Evolutionary conservation across 495 filamentous ascomycete species (phyloP), one percentile per base, ranked within the genome.

Genomic region (Margaritispora aquatica): DNA sequence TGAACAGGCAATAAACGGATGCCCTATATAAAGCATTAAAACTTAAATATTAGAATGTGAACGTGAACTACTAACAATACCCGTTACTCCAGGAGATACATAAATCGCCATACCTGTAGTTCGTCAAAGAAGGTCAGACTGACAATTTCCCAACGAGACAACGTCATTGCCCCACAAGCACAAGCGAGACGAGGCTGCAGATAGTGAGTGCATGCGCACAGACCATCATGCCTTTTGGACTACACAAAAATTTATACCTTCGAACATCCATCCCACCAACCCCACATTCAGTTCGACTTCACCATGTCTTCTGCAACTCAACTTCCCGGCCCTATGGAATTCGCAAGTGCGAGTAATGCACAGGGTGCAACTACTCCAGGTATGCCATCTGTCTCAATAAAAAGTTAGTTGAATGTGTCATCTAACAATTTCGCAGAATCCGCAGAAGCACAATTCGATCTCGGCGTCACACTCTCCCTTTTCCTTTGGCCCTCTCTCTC

Each of bases 401-500:
- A 36, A 54, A 22, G 13, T 2, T 9, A 21, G 22, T 19, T 54
- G 2, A n/a, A n/a, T 15, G 38, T n/a, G 15, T 8, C 2, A 20
- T 10, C 27, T 54, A 8, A 54, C n/a, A 26, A 24, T 13, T 20
- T 57, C n/a, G 54, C 59, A 68, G 73, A 61, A 23, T 58, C 68
- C 55, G 57, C 71, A 59, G 76, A 83, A 68, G 53, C 69, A 46
- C 84, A 84, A 66, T 89, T 94, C 75, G 91, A 95, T 65, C 84
- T 91, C 65, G 88, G 82, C 62, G 85, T 96, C 60, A 88, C 90
- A 55, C 83, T 93, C 60, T 73, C 84, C 21, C 80, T 96, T 48
- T 80, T 89, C 80, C 77, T 82, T 69, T 98, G 95, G 94, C 84
- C 86, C 3, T 86, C 88, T 4, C 86, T 98, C 41, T 87, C 84